phyloP scores from a whole-genome alignment of 1,284 basidiomycete species.

The Lentinula novae-zelandiae region DNA sequence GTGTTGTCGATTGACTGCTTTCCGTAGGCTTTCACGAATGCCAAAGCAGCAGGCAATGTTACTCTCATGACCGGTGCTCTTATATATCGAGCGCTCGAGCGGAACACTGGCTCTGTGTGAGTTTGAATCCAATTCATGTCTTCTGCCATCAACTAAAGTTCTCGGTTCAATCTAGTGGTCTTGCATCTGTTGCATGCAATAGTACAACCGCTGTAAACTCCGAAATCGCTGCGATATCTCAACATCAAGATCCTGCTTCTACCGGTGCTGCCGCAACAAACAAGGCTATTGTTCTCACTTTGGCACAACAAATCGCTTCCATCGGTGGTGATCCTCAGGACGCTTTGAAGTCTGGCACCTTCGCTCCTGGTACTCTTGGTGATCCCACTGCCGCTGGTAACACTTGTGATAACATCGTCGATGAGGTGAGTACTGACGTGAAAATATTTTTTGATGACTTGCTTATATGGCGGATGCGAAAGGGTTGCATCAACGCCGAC shows the following conservation, averaged over 20 bases:
- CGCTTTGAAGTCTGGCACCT: constrained; percentile 62
- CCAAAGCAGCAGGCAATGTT: constrained; percentile 57
- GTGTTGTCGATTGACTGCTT: background rate
- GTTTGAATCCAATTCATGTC: background rate
- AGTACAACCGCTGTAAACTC: constrained; percentile 56
- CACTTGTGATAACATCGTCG: constrained; percentile 49
- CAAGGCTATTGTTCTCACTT: constrained; percentile 57
- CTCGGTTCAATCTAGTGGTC: background rate
- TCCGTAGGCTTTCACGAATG: constrained; percentile 57
- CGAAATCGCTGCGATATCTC: constrained; percentile 63
- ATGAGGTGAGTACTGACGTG: constrained; percentile 60
- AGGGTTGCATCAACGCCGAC: constrained; percentile 63
- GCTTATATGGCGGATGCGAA: constrained; percentile 16
- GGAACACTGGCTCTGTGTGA: constrained; percentile 57
- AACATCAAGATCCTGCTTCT: constrained; percentile 70
- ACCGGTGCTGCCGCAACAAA: constrained; percentile 52
- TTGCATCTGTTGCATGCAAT: constrained; percentile 45
- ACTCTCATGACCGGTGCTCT: constrained; percentile 57
- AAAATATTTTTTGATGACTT: background rate
- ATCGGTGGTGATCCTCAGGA: constrained; percentile 60
- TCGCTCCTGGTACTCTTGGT: constrained; percentile 49
- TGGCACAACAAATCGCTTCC: constrained; percentile 59
- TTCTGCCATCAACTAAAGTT: too few relatives aligned
- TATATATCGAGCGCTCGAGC: constrained; percentile 64
- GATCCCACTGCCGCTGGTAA: constrained; percentile 53